Base-by-base conservation (phyloP, 2,329 filamentous ascomycete genomes). In the Colletotrichum salicis region DNA sequence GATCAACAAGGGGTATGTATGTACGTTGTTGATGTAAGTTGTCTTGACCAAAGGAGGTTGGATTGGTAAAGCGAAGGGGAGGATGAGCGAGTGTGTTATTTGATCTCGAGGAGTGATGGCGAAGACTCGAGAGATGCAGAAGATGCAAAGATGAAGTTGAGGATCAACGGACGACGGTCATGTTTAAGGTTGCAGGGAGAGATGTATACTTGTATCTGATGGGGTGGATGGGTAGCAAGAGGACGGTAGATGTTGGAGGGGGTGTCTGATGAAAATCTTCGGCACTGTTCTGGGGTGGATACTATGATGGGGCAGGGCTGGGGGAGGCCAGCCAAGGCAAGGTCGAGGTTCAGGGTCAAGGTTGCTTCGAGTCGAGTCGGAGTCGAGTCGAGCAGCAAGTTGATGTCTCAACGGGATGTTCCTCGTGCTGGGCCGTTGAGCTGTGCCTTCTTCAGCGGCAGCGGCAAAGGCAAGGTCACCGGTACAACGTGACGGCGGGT, bases 201-300 rank as follows among this genome's bases (percentile, higher is more conserved):
- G 79, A 81, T 80, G 82, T 84, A 82, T 84, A 85, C 84, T 86
- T 85, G 84, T 85, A 84, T 82, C 79, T 80, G 81, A 81, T 80
- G 76, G 74, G 63, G 75, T 80, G 79, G 83, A 82, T 71, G 69
- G 59, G 60, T 64, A 69, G 69, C 27, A 69, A 55, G 69, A 71
- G 58, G 79, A 84, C 83, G 83, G 83, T 81, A 84, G 82, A 83
- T 84, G 79, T 76, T 84, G 82, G 84, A 85, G 84, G 83, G 82
- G 79, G 82, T 83, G 82, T 82, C 82, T 84, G 80, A 80, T 82
- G 81, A 84, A 82, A 82, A 81, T 77, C 79, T 80, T 83, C 85
- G 85, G 86, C 83, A 87, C 81, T 86, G 83, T 83, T 78, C 80
- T 81, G 81, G 80, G 82, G 82, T 83, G 81, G 83, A 80, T 80